Evolutionary conservation across 106 monocot genomes (phyloP).

Genomic region (Dendrobium catenatum): DNA sequence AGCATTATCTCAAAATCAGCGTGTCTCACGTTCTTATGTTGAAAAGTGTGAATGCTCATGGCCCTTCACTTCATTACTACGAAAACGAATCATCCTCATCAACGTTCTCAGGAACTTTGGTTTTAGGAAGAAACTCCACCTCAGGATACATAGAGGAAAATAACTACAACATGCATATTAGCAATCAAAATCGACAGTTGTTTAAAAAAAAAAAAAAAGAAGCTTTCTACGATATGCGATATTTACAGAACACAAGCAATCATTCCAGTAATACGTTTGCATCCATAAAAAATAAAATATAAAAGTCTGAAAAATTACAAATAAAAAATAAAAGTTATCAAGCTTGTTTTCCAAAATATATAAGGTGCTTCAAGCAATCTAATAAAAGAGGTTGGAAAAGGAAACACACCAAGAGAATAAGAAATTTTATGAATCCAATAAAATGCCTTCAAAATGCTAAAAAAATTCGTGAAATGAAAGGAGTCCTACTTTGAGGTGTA

Average conservation of each 20-base stretch:
- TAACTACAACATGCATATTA: conserved; percentile 37
- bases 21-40: too few species aligned
- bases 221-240: background rate
- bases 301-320: too few species aligned
- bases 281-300: background rate
- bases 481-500: too few species aligned
- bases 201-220: background rate
- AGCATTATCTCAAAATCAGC: too few species aligned
- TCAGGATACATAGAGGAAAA: conserved; percentile 49
- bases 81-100: conserved; percentile 29
- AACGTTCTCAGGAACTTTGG: conserved; percentile 19
- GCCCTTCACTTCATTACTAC: conserved; percentile 8
- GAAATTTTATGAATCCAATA: too few species aligned
- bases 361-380: too few species aligned
- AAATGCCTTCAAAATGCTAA: too few species aligned
- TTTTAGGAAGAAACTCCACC: conserved; percentile 44
- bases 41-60: background rate
- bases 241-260: background rate
- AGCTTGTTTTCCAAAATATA: too few species aligned
- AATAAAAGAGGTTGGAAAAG: too few species aligned
- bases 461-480: too few species aligned
- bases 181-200: conserved; percentile 2
- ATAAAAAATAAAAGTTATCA: background rate
- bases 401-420: too few species aligned
- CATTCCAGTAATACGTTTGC: background rate